Evolutionary conservation across 495 filamentous ascomycete species (phyloP), one percentile per base, ranked within the genome.

Genomic region (Aspergillus coremiiformis): DNA sequence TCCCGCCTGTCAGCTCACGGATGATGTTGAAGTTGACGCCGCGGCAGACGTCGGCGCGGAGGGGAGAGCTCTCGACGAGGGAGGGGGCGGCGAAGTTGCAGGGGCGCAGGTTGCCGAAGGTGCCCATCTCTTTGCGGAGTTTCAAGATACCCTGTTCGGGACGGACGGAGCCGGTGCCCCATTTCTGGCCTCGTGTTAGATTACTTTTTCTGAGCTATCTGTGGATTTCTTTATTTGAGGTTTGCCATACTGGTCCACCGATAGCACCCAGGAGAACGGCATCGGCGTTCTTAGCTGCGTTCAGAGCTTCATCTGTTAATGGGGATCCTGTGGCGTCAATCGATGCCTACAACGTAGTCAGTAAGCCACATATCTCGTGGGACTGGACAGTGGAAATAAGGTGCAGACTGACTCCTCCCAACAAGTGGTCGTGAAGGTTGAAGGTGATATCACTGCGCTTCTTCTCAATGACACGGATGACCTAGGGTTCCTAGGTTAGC

Each of bases 21-120:
- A 98, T 84, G 66, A 98, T 85, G 73, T 85, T 92, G 75, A 98
- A 93, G 79, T 97, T 84, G 58, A 86, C 88, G 57, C 87, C 92
- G 45, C 82, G 79, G 79, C 88, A 94, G 42, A 98, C 78, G 5
- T 85, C 78, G 44, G 86, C 85, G 68, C 94, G 95, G 44, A 98
- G 83, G 0, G 93, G 93, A 10, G 92, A 96, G 72, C 74, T 78
- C 35, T 90, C 83, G 71, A 95, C 83, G 41, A 98, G 87, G 26
- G 83, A 80, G 49, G 92, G 87, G 22, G 91, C 89, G 33, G 92
- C 89, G 77, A 98, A 98, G 79, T 84, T 91, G 82, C 93, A 98
- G 5, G 93, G 93, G 4, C 93, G 90, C 43, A 98, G 86, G 81
- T 98, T 98, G 58, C 92, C 93, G 74, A 93, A 98, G 58, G 93